phyloP scores from a whole-genome alignment of 306 rosid genomes.

The Comarum palustre region DNA sequence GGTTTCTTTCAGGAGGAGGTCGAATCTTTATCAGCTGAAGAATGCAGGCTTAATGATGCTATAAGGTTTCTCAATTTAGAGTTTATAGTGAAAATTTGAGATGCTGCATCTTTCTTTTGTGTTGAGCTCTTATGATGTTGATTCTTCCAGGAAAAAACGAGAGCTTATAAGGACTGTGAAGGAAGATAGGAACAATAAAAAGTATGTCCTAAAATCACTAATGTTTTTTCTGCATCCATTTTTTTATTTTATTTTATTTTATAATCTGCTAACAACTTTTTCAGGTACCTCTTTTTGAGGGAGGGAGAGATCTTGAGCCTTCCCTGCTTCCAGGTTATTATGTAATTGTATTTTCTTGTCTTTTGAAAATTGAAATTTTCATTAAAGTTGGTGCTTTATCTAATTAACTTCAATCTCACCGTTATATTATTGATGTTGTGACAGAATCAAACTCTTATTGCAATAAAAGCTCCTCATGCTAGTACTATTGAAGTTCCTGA shows the following conservation, averaged over 20 bases:
- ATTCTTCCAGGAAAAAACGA: slow-evolving; percentile 54
- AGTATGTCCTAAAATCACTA: slow-evolving; percentile 40
- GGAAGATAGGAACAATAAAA: slow-evolving; percentile 42
- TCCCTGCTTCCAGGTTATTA: slow-evolving; percentile 69
- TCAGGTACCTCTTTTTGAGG: slow-evolving; percentile 55
- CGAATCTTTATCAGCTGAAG: slow-evolving; percentile 51
- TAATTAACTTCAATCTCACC: slow-evolving; percentile 29
- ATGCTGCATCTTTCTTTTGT: slow-evolving; percentile 13
- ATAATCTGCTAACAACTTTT: slow-evolving; percentile 25
- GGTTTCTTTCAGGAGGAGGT: slow-evolving; percentile 65
- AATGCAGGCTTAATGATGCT: slow-evolving; percentile 53
- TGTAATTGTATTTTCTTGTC: neutral
- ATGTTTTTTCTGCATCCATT: neutral
- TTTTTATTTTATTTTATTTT: slow-evolving; percentile 22
- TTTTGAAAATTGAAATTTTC: slow-evolving; percentile 4
- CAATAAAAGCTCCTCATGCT: slow-evolving; percentile 71
- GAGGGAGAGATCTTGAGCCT: slow-evolving; percentile 61
- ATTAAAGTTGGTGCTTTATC: neutral
- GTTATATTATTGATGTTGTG: slow-evolving; percentile 21
- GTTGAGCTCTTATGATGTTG: slow-evolving; percentile 20
- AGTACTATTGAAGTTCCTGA: slow-evolving; percentile 75
- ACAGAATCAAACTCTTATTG: slow-evolving; percentile 71
- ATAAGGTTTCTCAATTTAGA: slow-evolving; percentile 51
- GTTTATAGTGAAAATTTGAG: slow-evolving; percentile 15
- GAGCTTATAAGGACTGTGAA: slow-evolving; percentile 54